Evolutionary conservation across 2,329 filamentous ascomycete genomes (phyloP), one percentile per base, ranked within the genome.

Genomic region (Volutella citrinella): DNA sequence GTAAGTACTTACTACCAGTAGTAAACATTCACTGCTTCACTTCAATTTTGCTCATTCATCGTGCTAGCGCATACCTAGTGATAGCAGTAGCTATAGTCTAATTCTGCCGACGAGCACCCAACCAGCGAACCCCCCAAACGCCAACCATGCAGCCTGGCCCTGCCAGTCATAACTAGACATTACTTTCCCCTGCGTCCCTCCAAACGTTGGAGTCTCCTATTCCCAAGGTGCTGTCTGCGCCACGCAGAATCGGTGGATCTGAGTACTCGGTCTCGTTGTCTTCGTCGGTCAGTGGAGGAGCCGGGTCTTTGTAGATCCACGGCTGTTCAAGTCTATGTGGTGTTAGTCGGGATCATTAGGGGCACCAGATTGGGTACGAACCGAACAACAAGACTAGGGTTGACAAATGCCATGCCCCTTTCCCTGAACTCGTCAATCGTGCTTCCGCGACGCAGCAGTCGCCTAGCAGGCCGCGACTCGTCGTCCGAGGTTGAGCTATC

Each of bases 361-460:
- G n/a, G n/a, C n/a, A n/a, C n/a, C n/a, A n/a, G n/a, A n/a, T n/a
- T n/a, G n/a, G n/a, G n/a, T n/a, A n/a, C 79, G 69, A 70, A 84
- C 70, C 82, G 81, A 19, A 69, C 64, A 5, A 82, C 68, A 10
- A 94, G 64, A 55, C 78, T 91, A 3, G 87, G 87, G 49, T 91
- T 93, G 30, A 89, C 68, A 60, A 89, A 94, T 29, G 68, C 69
- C 57, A 81, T 56, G 0, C 82, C 85, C 51, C 76, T 78, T 54
- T 91, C 85, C 40, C 76, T 73, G 38, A 78, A 72, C 59, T 90
- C 84, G 46, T 91, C 85, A 18, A 89, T 55, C 1, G 83, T 89
- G 46, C 77, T 81, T 27, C 77, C 69, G 19, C 75, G 65, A 25
- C 76, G 64, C 19, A 73, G 40, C 28, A 73, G 41, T 12, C 64